A percentile compares a stretch with the other conserved stretches of the same genome.
These are phyloP conservation scores for Gilbertella persicaria DNA, from an alignment of 371 early-diverging fungal species.

Conservation along the genomic window DNA sequence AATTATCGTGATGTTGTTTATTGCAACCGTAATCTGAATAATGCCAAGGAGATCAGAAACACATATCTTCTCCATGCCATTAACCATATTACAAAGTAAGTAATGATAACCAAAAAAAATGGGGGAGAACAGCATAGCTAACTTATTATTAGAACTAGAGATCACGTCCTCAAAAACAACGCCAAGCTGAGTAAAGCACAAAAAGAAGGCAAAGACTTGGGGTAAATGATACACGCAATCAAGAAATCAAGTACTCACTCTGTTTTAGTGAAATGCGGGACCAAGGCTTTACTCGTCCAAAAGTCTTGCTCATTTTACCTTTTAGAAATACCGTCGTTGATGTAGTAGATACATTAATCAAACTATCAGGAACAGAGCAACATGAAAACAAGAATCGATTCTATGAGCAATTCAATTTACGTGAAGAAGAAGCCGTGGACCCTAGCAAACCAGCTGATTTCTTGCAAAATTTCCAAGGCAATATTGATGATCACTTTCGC, in stretches of 20 bases:
- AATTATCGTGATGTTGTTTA: slow-evolving; percentile 80
- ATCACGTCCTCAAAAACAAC: slow-evolving; percentile 81
- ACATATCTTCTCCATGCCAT: slow-evolving; percentile 82
- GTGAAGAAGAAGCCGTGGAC: slow-evolving; percentile 59
- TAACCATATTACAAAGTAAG: slow-evolving; percentile 87
- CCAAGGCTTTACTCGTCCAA: slow-evolving; percentile 95
- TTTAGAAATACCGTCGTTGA: slow-evolving; percentile 84
- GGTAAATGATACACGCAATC: slow-evolving; percentile 21
- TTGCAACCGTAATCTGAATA: slow-evolving; percentile 62
- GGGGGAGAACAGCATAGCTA: background rate
- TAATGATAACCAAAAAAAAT: no score
- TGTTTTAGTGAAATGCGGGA: slow-evolving; percentile 78
- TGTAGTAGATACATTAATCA: slow-evolving; percentile 75
- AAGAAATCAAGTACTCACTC: background rate
- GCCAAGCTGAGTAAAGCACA: slow-evolving; percentile 66
- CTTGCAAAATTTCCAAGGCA: slow-evolving; percentile 84
- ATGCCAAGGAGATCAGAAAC: slow-evolving; percentile 69
- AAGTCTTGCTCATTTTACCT: slow-evolving; percentile 88
- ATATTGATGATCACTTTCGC: slow-evolving; percentile 96
- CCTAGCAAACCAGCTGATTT: slow-evolving; percentile 82
- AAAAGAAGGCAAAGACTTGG: slow-evolving; percentile 45
- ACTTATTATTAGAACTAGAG: slow-evolving; percentile 53
- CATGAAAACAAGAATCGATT: slow-evolving; percentile 82
- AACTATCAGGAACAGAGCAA: slow-evolving; percentile 80
- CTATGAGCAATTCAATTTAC: slow-evolving; percentile 69